phyloP scores from a whole-genome alignment of 2,329 filamentous ascomycete species.

The Colletotrichum spinosum region DNA sequence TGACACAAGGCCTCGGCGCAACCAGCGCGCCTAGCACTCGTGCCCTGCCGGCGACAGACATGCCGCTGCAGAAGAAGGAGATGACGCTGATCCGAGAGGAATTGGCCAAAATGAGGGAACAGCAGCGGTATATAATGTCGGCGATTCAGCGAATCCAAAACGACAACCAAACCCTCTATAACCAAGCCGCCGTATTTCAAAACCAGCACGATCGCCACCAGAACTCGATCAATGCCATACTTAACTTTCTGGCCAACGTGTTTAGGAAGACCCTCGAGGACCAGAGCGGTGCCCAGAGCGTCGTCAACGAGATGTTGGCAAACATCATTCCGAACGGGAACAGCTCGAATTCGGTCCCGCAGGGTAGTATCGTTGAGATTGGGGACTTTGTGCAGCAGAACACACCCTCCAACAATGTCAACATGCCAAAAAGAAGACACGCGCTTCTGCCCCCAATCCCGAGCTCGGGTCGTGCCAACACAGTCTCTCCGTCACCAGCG shows the following conservation, averaged over 20 bases:
- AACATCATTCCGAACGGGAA: slow-evolving; percentile 74
- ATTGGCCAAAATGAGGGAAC: slow-evolving; percentile 82
- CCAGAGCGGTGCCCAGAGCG: slow-evolving; percentile 78
- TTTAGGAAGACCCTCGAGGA: slow-evolving; percentile 95
- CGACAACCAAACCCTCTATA: slow-evolving; percentile 89
- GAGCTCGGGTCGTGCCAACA: slow-evolving; percentile 44
- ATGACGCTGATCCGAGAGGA: slow-evolving; percentile 82
- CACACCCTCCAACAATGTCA: slow-evolving; percentile 50
- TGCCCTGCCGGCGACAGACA: slow-evolving; percentile 57
- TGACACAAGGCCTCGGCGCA: slow-evolving; percentile 36
- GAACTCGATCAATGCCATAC: slow-evolving; percentile 98
- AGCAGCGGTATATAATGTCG: slow-evolving; percentile 86
- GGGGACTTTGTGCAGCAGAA: slow-evolving; percentile 67
- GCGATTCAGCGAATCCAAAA: slow-evolving; percentile 84
- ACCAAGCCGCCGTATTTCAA: slow-evolving; percentile 90
- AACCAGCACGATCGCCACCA: slow-evolving; percentile 95
- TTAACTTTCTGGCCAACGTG: slow-evolving; percentile 96
- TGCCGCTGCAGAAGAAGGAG: slow-evolving; percentile 75
- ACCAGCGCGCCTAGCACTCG: slow-evolving; percentile 45
- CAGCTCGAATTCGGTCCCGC: slow-evolving; percentile 56
- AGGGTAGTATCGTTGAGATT: slow-evolving; percentile 71
- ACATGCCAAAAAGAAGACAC: slow-evolving; percentile 63
- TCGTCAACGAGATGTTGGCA: slow-evolving; percentile 82
- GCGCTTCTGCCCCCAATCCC: slow-evolving; percentile 68
- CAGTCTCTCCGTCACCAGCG: slow-evolving; percentile 41